Evolutionary conservation across 2,329 filamentous ascomycete genomes (phyloP).

Genomic region (Cladosporium sp.): DNA sequence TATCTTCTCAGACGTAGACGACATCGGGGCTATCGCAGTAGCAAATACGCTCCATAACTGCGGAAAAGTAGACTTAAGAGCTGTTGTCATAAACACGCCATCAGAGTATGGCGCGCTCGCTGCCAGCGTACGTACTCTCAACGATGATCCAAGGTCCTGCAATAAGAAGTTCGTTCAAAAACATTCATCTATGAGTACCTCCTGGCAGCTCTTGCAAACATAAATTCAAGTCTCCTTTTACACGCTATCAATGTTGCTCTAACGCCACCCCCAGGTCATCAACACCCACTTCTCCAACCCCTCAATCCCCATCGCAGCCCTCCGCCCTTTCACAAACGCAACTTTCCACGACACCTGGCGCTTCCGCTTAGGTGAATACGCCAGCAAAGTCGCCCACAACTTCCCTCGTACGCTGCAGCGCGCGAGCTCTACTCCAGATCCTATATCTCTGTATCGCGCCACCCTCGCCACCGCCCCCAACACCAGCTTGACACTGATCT

Average conservation of each 20-base stretch:
- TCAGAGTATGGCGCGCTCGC: conserved; percentile 28
- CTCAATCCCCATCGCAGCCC: conserved; percentile 26
- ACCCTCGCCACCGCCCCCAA: conserved; percentile 21
- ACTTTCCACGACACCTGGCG: conserved; percentile 25
- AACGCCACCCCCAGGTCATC: neutral
- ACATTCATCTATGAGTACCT: neutral
- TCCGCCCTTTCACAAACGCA: conserved; percentile 27
- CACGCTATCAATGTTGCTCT: neutral
- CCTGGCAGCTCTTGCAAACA: neutral
- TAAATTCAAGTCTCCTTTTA: neutral
- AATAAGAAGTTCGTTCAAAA: neutral
- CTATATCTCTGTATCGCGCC: conserved; percentile 23
- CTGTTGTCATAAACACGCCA: conserved; percentile 27
- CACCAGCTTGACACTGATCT: conserved; percentile 27
- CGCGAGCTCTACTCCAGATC: conserved; percentile 21
- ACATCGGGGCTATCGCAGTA: conserved; percentile 29
- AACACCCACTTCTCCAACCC: conserved; percentile 25
- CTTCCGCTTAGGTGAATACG: conserved; percentile 26
- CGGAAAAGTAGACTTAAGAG: conserved; percentile 26
- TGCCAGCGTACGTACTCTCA: conserved; percentile 22
- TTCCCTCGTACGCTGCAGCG: conserved; percentile 19
- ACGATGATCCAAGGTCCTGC: neutral
- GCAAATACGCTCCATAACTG: conserved; percentile 30
- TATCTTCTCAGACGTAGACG: conserved; percentile 29
- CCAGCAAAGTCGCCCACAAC: conserved; percentile 22